A percentile compares a stretch with the other conserved stretches of the same genome.
These are phyloP conservation scores for Phascolomyces articulosus DNA, from an alignment of 371 early-diverging fungal genomes.

Conservation along the genomic window DNA sequence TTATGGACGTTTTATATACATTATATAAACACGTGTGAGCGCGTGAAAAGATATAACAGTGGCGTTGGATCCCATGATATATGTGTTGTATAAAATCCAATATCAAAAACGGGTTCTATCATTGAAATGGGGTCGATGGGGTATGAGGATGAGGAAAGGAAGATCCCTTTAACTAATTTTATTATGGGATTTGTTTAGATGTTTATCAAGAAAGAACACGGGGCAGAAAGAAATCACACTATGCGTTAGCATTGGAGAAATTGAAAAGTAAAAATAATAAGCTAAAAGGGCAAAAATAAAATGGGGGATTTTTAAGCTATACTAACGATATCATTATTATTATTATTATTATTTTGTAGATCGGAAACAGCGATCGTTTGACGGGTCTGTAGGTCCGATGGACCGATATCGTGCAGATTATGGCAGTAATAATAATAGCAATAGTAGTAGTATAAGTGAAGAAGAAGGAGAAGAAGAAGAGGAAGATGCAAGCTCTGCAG, in stretches of 20 bases:
- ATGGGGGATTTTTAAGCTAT: too few species aligned
- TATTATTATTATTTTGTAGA: constrained; percentile 1
- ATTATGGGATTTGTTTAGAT: too few species aligned
- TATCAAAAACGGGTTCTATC: too few species aligned
- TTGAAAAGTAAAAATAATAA: constrained; percentile 15
- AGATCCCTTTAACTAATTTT: too few species aligned
- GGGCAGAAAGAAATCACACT: constrained; percentile 16
- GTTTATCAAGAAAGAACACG: constrained; percentile 21
- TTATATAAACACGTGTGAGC: constrained; percentile 3
- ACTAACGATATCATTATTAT: neutral
- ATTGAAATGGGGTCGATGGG: too few species aligned
- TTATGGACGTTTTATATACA: neutral
- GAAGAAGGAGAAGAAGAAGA: constrained; percentile 12
- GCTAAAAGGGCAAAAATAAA: neutral
- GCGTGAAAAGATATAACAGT: neutral
- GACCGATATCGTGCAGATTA: constrained; percentile 14
- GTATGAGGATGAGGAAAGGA: too few species aligned
- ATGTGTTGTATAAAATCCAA: too few species aligned
- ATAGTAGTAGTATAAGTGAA: neutral
- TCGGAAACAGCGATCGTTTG: constrained; percentile 13
- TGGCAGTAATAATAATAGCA: neutral
- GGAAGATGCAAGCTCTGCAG: constrained; percentile 8
- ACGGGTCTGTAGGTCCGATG: constrained; percentile 20
- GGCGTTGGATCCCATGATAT: neutral
- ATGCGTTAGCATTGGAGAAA: constrained; percentile 11